Base-by-base conservation (phyloP, 75 land plant species). In the Sequoiadendron giganteum region DNA sequence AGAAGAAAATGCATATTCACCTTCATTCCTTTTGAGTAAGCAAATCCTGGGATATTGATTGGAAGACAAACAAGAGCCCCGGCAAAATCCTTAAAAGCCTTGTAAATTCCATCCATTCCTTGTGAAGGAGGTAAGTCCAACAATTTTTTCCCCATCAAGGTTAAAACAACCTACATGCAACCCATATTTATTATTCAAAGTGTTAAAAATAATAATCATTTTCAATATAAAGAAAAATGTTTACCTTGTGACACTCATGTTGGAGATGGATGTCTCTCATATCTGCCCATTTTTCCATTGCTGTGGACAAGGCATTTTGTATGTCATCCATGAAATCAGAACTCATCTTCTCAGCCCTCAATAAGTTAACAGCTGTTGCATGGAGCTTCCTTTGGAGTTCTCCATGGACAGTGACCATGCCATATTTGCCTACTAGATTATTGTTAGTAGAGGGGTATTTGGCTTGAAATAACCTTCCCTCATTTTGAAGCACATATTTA, bases 261-360 rank as follows among this genome's bases (percentile, higher is more conserved):
- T 78, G 81, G 19, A 78, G 43, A 78, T 78, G 81, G 43, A 78
- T 78, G 40, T 36, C 40, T 6, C 7, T 38, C 39, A 34, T 78
- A 0, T 36, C 40, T 78, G 14, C 39, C 81, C 81, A 78, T 78
- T 78, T 78, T 19, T 36, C 6, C 81, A 78, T 36, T 34, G 43
- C 19, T 5, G 43, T 78, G 81, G 38, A 16, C 18, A 78, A 18
- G 36, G 40, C 40, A 39, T 78, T 78, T 38, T 78, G 81, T 13
- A 78, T 78, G 81, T 78, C 81, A 1, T 39, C 43, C 81, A 78
- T 78, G 81, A 78, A 78, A 34, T 78, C 81, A 7, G 40, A 36
- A 39, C 40, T 78, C 39, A 78, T 13, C 40, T 39, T 78, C 81
- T 78, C 81, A 38, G 40, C 48, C 48, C 7, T 47, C 6, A 47